A percentile compares a stretch with the other conserved stretches of the same genome.
Conservation (phyloP, 208 protist species). For the Trypanosoma cruzi region DNA sequence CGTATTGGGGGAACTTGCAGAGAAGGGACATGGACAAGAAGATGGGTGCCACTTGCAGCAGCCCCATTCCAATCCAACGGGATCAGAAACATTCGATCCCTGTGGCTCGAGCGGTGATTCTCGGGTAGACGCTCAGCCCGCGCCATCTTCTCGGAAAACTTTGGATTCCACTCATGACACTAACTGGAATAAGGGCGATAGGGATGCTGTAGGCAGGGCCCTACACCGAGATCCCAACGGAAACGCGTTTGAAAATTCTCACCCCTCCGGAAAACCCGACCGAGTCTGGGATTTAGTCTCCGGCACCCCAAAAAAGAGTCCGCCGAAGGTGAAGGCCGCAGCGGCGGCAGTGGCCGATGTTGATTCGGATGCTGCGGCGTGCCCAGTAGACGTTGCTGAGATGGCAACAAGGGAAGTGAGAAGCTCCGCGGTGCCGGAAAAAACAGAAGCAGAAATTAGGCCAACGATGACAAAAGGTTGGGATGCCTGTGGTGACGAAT, state of each 20-base stretch:
- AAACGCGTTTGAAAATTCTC: neutral
- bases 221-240: slow-evolving; percentile 5
- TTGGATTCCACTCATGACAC: neutral
- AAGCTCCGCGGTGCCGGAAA: neutral
- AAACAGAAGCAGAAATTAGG: neutral
- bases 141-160: neutral
- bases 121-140: neutral
- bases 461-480: neutral
- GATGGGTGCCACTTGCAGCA: neutral
- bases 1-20: neutral
- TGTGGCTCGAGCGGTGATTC: neutral
- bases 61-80: neutral
- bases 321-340: neutral
- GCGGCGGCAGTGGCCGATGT: neutral
- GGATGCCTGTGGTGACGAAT: neutral
- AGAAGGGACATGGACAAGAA: neutral
- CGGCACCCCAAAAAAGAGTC: neutral
- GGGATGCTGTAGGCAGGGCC: neutral
- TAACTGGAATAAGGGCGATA: neutral
- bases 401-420: neutral
- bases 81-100: neutral
- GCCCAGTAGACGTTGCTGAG: neutral
- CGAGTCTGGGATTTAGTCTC: neutral
- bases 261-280: neutral
- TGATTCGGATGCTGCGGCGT: neutral